These are phyloP conservation scores for Malus sieversii DNA, from an alignment of 306 rosid species.

Conservation along the genomic window DNA sequence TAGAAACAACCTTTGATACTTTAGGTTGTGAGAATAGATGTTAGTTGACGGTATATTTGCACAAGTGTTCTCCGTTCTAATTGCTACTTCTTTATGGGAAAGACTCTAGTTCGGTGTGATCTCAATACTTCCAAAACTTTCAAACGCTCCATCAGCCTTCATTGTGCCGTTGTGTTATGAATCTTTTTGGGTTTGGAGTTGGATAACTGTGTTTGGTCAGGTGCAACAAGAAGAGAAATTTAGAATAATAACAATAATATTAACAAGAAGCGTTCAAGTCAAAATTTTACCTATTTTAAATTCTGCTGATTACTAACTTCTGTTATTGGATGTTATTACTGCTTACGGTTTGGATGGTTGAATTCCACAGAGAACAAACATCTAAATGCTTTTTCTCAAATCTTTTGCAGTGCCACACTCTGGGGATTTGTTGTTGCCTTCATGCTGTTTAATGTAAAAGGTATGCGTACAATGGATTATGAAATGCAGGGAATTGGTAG, in stretches of 20 bases:
- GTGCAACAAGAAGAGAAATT: not conserved
- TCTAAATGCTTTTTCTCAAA: slow-evolving; percentile 24
- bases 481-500: not conserved
- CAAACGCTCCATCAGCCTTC: not conserved
- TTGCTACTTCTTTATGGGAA: not conserved
- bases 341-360: not conserved
- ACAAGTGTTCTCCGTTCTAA: no score
- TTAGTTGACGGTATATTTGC: not conserved
- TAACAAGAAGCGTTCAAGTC: not conserved
- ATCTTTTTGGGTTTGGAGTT: not conserved
- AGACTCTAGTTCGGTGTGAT: no score
- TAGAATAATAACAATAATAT: no score
- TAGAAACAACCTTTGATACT: not conserved
- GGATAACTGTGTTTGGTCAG: not conserved
- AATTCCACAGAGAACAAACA: slow-evolving; percentile 11
- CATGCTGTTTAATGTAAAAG: slow-evolving; percentile 89
- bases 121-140: no score
- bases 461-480: slow-evolving; percentile 30
- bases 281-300: no score
- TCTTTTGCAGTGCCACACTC: slow-evolving; percentile 64
- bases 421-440: slow-evolving; percentile 98
- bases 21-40: not conserved
- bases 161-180: not conserved
- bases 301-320: not conserved
- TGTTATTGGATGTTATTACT: not conserved